A percentile compares a stretch with the other conserved stretches of the same genome.
Evolutionary conservation across 2,329 filamentous ascomycete genomes (phyloP).

Genomic region (Pseudogymnoascus sp.): DNA sequence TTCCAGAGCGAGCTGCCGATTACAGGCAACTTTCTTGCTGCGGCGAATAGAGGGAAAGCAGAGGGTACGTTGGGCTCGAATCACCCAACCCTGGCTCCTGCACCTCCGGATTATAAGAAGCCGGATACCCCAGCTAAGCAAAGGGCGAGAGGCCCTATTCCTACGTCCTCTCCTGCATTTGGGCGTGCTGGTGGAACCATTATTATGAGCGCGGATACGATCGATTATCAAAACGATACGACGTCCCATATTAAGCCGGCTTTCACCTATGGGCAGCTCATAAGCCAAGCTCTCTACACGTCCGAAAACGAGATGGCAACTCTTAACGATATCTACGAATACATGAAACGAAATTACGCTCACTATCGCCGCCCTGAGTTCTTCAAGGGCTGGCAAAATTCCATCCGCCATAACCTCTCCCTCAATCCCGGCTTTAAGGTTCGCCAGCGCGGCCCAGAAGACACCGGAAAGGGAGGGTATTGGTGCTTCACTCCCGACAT

Average conservation of each 20-base stretch:
- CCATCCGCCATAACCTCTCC: conserved; percentile 92
- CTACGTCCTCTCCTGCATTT: conserved; percentile 22
- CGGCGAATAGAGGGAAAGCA: conserved; percentile 22
- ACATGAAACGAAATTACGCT: conserved; percentile 83
- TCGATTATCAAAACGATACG: conserved; percentile 73
- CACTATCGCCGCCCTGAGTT: conserved; percentile 79
- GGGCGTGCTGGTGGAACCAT: conserved; percentile 31
- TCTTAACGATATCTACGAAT: conserved; percentile 85
- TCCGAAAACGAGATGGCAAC: conserved; percentile 83
- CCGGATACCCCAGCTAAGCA: conserved; percentile 46
- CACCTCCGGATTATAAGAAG: conserved; percentile 51
- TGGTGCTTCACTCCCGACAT: conserved; percentile 87
- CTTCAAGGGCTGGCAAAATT: conserved; percentile 90
- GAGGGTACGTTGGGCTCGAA: conserved; percentile 7
- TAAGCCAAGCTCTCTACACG: conserved; percentile 89
- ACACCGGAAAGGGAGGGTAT: conserved; percentile 98
- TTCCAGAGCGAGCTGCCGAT: conserved; percentile 12
- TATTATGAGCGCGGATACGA: conserved; percentile 41
- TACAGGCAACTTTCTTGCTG: not conserved
- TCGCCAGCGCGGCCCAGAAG: conserved; percentile 82
- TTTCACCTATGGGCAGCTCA: conserved; percentile 94
- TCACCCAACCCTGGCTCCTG: conserved; percentile 41
- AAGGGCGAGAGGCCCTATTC: conserved; percentile 18
- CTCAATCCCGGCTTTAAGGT: conserved; percentile 94
- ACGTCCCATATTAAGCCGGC: conserved; percentile 91